These are phyloP conservation scores for Hura crepitans DNA, from an alignment of 441 rosid species.

Conservation along the genomic window DNA sequence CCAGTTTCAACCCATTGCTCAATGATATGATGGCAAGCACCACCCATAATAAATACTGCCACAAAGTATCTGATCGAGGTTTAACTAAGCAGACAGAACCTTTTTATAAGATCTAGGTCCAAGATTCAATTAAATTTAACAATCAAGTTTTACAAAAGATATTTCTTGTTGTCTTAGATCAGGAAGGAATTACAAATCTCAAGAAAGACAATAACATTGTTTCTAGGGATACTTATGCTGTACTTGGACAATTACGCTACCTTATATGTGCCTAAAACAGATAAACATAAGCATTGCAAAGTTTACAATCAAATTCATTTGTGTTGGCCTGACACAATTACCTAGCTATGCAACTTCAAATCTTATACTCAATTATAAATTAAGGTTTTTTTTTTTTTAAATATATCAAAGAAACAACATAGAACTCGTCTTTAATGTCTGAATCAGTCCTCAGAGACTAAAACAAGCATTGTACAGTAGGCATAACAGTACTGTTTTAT, in stretches of 20 bases:
- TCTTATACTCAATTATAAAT: neutral
- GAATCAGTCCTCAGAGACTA: neutral
- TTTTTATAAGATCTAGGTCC: slow-evolving; percentile 6
- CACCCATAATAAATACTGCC: neutral
- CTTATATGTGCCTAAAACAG: neutral
- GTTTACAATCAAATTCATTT: neutral
- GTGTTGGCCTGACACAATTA: neutral
- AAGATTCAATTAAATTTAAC: neutral
- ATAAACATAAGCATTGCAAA: neutral
- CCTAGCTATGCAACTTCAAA: neutral
- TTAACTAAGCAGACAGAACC: neutral
- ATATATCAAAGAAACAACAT: slow-evolving; percentile 1
- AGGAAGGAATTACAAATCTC: neutral
- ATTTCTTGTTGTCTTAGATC: neutral
- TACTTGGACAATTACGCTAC: neutral
- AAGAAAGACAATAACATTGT: neutral
- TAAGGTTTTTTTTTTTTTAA: neutral
- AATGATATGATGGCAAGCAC: neutral
- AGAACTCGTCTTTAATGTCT: neutral
- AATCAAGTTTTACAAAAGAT: neutral
- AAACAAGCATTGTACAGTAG: neutral
- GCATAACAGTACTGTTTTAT: no score
- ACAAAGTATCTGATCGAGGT: neutral
- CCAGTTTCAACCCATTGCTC: slow-evolving; percentile 8
- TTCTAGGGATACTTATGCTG: neutral